These are phyloP conservation scores for Lachnellula suecica DNA, from an alignment of 2,329 filamentous ascomycete genomes.

Conservation along the genomic window DNA sequence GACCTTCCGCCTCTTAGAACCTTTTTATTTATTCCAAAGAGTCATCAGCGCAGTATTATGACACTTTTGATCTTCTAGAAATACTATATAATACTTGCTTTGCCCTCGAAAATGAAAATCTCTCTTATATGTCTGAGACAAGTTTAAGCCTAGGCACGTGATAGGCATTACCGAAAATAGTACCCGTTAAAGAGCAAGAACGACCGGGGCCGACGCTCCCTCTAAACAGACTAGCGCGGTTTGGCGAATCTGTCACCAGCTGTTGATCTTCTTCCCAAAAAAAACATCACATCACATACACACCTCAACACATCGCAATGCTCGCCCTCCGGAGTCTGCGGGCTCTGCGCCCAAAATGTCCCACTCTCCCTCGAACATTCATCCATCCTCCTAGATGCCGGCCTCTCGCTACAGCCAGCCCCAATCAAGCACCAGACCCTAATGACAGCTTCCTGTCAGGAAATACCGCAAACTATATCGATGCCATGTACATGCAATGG, in stretches of 20 bases:
- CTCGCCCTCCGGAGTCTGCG: background rate
- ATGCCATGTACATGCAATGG: constrained; percentile 99
- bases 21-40: background rate
- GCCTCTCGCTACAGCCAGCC: constrained; percentile 54
- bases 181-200: too few species aligned
- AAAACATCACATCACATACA: too few species aligned
- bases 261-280: too few species aligned
- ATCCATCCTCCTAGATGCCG: background rate
- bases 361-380: background rate
- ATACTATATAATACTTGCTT: background rate
- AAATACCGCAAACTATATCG: constrained; percentile 97
- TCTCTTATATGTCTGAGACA: too few species aligned
- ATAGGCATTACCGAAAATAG: too few species aligned
- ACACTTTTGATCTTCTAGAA: background rate
- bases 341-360: background rate
- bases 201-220: too few species aligned
- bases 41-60: background rate
- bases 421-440: constrained; percentile 61
- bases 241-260: too few species aligned
- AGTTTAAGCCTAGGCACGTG: background rate
- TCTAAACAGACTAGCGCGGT: too few species aligned
- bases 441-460: constrained; percentile 96
- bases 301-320: background rate
- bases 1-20: too few species aligned
- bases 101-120: background rate